These are phyloP conservation scores for Podospora sp. DNA, from an alignment of 495 filamentous ascomycete genomes.

Conservation along the genomic window DNA sequence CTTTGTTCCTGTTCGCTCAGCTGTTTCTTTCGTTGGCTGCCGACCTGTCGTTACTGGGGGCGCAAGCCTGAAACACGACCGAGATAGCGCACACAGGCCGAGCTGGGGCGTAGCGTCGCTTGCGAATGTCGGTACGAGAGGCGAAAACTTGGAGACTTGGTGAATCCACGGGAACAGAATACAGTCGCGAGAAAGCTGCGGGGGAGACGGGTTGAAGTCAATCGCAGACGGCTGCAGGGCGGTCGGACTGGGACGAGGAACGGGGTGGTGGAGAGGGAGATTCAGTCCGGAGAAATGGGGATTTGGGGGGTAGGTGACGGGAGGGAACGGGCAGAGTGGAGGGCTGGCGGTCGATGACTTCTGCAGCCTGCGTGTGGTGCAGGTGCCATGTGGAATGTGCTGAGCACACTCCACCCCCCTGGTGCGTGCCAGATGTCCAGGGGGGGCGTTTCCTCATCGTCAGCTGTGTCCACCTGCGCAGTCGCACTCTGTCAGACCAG, in stretches of 20 bases:
- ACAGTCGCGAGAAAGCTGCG: neutral
- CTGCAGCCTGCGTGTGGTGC: slow-evolving; percentile 7
- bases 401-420: neutral
- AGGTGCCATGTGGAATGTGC: slow-evolving; percentile 16
- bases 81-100: neutral
- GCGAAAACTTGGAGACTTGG: neutral
- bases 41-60: neutral
- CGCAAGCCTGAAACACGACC: slow-evolving; percentile 4
- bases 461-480: neutral
- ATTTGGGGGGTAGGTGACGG: slow-evolving; percentile 15
- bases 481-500: neutral
- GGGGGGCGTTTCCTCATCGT: slow-evolving; percentile 1
- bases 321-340: slow-evolving; percentile 7
- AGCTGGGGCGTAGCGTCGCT: neutral
- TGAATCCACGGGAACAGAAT: neutral
- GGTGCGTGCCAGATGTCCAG: neutral
- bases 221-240: slow-evolving; percentile 11
- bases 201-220: slow-evolving; percentile 11
- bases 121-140: neutral
- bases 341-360: neutral
- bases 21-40: neutral
- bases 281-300: slow-evolving; percentile 12
- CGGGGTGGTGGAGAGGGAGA: slow-evolving; percentile 7
- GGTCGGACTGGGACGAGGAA: slow-evolving; percentile 3
- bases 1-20: slow-evolving; percentile 6